Percentiles rank a stretch among this genome's conserved stretches.
Conservation (phyloP, 345 rosid genomes). For the Schrenkiella parvula region DNA sequence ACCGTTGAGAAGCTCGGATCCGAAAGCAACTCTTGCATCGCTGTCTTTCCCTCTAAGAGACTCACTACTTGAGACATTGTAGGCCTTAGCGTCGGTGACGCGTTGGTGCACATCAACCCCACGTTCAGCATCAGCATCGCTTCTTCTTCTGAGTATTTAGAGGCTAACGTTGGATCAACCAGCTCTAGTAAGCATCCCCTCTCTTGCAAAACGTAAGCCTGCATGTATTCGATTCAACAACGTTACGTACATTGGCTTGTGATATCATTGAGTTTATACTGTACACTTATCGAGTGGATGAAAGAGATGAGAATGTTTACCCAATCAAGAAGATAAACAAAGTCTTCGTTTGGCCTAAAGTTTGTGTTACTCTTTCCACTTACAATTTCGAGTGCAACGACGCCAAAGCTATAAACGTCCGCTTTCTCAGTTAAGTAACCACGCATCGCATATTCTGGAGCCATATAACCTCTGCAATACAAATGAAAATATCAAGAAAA, state of each 20-base stretch:
- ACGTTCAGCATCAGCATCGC: constrained; percentile 73
- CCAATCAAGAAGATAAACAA: constrained; percentile 82
- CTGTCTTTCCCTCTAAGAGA: constrained; percentile 73
- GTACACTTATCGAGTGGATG: neutral
- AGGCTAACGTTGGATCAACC: constrained; percentile 56
- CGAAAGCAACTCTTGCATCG: constrained; percentile 62
- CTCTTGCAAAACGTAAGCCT: constrained; percentile 81
- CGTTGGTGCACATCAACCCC: constrained; percentile 74
- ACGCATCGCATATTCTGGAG: constrained; percentile 80
- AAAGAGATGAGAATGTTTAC: constrained; percentile 31
- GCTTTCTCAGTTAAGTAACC: constrained; percentile 71
- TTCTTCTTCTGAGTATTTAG: constrained; percentile 57
- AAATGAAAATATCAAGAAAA: neutral
- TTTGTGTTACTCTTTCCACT: constrained; percentile 79
- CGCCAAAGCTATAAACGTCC: constrained; percentile 38
- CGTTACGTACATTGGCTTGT: neutral
- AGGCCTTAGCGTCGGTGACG: constrained; percentile 83
- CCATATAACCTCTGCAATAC: constrained; percentile 42
- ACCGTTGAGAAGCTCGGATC: constrained; percentile 63
- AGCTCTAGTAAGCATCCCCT: constrained; percentile 56
- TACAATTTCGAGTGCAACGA: constrained; percentile 37
- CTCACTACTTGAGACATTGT: constrained; percentile 87
- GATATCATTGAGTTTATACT: neutral
- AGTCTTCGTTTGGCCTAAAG: constrained; percentile 71
- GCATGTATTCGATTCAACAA: constrained; percentile 20